A percentile compares a stretch with the other conserved stretches of the same genome.
Evolutionary conservation across 441 rosid genomes (phyloP).

Genomic region (Euphorbia neoarborescens): DNA sequence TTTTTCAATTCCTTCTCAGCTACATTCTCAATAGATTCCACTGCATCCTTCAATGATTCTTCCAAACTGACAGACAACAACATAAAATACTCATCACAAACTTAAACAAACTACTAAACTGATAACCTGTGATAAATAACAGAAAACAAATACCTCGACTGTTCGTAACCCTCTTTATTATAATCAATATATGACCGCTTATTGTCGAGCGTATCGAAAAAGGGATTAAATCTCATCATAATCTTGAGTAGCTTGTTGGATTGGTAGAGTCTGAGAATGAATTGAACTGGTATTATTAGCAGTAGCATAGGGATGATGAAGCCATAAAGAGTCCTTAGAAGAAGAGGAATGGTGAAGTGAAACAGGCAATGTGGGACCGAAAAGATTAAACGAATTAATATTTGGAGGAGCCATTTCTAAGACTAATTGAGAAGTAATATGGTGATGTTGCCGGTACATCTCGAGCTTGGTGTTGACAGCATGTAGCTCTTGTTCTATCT

Average conservation of each 20-base stretch:
- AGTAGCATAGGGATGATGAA: slow-evolving; percentile 32
- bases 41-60: slow-evolving; percentile 49
- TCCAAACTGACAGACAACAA: slow-evolving; percentile 62
- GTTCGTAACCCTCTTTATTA: slow-evolving; percentile 48
- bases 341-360: slow-evolving; percentile 33
- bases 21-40: slow-evolving; percentile 39
- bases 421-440: slow-evolving; percentile 55
- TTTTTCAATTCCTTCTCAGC: slow-evolving; percentile 68
- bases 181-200: slow-evolving; percentile 60
- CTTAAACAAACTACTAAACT: background rate
- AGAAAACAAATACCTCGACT: slow-evolving; percentile 45
- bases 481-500: slow-evolving; percentile 51
- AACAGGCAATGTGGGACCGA: slow-evolving; percentile 30
- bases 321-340: slow-evolving; percentile 44
- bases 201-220: slow-evolving; percentile 70
- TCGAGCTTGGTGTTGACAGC: slow-evolving; percentile 47
- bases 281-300: slow-evolving; percentile 27
- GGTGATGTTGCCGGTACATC: slow-evolving; percentile 38
- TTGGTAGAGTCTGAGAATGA: slow-evolving; percentile 44
- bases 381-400: slow-evolving; percentile 24
- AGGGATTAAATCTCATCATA: slow-evolving; percentile 70
- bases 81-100: background rate
- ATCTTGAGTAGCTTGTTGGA: slow-evolving; percentile 46
- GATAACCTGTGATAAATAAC: background rate
- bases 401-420: slow-evolving; percentile 67